These are phyloP conservation scores for Striga hermonthica DNA, from an alignment of 305 asterid genomes.

Conservation along the genomic window DNA sequence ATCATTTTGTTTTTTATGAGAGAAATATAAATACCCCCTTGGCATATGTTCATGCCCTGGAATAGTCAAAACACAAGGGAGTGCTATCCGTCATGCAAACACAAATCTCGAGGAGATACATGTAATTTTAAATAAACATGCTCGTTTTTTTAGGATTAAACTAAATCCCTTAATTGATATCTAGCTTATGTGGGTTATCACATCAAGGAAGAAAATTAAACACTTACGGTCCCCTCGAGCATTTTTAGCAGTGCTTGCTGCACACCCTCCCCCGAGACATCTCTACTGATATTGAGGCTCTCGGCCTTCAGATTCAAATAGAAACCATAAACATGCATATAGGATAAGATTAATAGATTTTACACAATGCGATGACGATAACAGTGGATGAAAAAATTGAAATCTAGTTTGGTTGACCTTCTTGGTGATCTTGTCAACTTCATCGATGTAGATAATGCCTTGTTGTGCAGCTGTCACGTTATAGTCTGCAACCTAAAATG, in stretches of 20 bases:
- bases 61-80: too few relatives aligned
- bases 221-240: slow-evolving; percentile 86
- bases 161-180: neutral
- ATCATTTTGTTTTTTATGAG: too few relatives aligned
- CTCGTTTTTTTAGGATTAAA: neutral
- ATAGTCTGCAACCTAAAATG: slow-evolving; percentile 68
- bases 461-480: slow-evolving; percentile 84
- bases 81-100: too few relatives aligned
- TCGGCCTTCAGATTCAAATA: slow-evolving; percentile 48
- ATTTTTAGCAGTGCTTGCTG: slow-evolving; percentile 76
- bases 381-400: neutral
- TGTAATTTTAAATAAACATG: neutral
- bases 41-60: too few relatives aligned
- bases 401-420: slow-evolving; percentile 39
- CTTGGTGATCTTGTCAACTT: slow-evolving; percentile 82
- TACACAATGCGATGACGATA: neutral
- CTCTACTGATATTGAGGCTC: slow-evolving; percentile 75
- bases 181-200: neutral
- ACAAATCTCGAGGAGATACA: too few relatives aligned
- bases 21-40: too few relatives aligned
- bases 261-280: slow-evolving; percentile 81
- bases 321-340: neutral
- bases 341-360: neutral
- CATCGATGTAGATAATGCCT: slow-evolving; percentile 80
- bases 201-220: neutral